Evolutionary conservation across 2,329 filamentous ascomycete genomes (phyloP), one percentile per base, ranked within the genome.

Genomic region (Clathrospora elynae): DNA sequence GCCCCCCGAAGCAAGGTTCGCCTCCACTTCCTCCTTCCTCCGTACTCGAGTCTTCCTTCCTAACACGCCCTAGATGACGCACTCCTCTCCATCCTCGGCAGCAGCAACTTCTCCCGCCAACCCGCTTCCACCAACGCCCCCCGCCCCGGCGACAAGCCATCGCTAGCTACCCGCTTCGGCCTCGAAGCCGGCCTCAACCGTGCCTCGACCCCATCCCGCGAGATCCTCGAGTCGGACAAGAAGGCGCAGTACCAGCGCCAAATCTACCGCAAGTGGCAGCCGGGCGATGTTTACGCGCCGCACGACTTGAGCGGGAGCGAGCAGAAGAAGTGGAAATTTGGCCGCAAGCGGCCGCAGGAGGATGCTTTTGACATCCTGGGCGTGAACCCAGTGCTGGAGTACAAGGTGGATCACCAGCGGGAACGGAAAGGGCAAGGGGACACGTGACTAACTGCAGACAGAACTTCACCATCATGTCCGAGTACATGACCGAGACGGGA

Each of bases 381-480:
- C 14, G 76, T 96, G 46, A 86, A 90, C 57, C 92, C 93, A 10
- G 59, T 93, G 46, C 81, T 88, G 55, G 83, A 93, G 73, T 99
- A 97, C 73, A 90, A 90, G 80, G 90, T 95, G 71, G 37, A 78
- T 35, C 13, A 8, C 10, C 17, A 4, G 19, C 4, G 13, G 1
- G 16, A 22, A n/a, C 14, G n/a, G 8, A 34, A 6, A 18, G 18
- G 3, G 18, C 11, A 4, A n/a, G 14, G 29, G 33, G 20, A 44
- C 29, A 7, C 11, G 6, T 12, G 13, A 17, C 14, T 32, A 17
- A 13, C 23, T 17, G 22, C n/a, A 26, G 8, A 13, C 34, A 96
- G 90, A 99, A 99, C 73, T 95, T 95, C 70, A 83, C 88, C 24
- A 82, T 99, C 49, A 87, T 97, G 72, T 87, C 87, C 20, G 90